Evolutionary conservation across 2,329 filamentous ascomycete species (phyloP).

Genomic region (Lachnellula cervina): DNA sequence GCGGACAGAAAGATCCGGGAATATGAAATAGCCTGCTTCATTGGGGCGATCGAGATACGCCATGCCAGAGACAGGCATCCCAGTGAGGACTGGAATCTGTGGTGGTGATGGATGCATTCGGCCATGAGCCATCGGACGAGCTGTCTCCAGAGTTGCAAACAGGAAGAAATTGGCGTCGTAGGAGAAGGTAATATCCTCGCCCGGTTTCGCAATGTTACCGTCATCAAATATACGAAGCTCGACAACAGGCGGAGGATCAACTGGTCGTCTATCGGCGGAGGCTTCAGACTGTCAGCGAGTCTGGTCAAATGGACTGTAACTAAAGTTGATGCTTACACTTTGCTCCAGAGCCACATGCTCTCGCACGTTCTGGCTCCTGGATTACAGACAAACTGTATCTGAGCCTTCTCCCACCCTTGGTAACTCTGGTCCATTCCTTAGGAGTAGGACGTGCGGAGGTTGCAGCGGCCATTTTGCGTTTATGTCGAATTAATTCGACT

Average conservation of each 20-base stretch:
- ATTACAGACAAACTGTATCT: slow-evolving; percentile 81
- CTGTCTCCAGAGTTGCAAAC: slow-evolving; percentile 84
- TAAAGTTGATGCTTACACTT: slow-evolving; percentile 64
- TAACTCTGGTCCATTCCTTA: slow-evolving; percentile 39
- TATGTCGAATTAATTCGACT: not conserved
- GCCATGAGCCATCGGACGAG: slow-evolving; percentile 75
- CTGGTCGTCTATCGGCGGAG: slow-evolving; percentile 20
- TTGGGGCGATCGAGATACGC: slow-evolving; percentile 86
- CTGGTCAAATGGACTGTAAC: slow-evolving; percentile 8
- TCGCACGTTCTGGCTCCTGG: slow-evolving; percentile 88
- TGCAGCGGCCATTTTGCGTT: not conserved
- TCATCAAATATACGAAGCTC: slow-evolving; percentile 79
- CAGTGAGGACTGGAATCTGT: slow-evolving; percentile 80
- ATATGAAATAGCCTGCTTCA: slow-evolving; percentile 88
- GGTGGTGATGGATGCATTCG: slow-evolving; percentile 64
- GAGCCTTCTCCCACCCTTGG: slow-evolving; percentile 69
- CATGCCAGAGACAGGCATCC: slow-evolving; percentile 91
- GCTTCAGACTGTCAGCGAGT: slow-evolving; percentile 13
- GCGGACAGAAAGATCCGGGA: slow-evolving; percentile 91
- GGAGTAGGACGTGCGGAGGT: not conserved
- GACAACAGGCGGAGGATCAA: slow-evolving; percentile 73
- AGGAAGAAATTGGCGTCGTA: slow-evolving; percentile 99
- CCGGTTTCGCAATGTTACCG: slow-evolving; percentile 32
- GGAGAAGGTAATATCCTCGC: slow-evolving; percentile 70
- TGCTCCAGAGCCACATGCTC: slow-evolving; percentile 90